Percentiles rank a stretch among this genome's conserved stretches.
These are phyloP conservation scores for Hamamelis virginiana DNA, from an alignment of 164 flowering plant species.

Conservation along the genomic window DNA sequence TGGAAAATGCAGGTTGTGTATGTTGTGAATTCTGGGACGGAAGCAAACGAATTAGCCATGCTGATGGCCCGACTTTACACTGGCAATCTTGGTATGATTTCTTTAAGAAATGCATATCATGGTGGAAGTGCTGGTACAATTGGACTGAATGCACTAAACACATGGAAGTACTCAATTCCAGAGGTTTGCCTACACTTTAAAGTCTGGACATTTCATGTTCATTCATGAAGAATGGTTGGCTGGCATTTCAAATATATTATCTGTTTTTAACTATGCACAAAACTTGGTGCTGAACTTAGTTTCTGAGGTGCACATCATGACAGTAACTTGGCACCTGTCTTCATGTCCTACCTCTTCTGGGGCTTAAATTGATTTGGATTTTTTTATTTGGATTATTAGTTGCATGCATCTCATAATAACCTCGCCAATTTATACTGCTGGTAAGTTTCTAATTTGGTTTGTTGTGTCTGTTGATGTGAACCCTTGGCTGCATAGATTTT, in stretches of 20 bases:
- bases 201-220: not conserved
- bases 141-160: constrained; percentile 85
- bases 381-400: no score
- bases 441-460: no score
- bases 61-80: constrained; percentile 90
- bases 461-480: no score
- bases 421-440: no score
- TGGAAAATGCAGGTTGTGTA: constrained; percentile 72
- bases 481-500: no score
- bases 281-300: not conserved
- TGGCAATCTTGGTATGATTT: constrained; percentile 85
- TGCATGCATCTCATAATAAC: no score
- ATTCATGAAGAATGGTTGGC: not conserved
- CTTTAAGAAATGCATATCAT: constrained; percentile 97
- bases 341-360: not conserved
- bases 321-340: not conserved
- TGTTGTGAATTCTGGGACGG: constrained; percentile 93
- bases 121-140: constrained; percentile 89
- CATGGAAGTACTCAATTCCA: constrained; percentile 96
- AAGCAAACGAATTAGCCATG: constrained; percentile 98
- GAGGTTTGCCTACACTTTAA: constrained; percentile 56
- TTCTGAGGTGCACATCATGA: not conserved
- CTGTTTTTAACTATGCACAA: not conserved
- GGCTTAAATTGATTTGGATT: not conserved
- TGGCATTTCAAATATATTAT: not conserved